phyloP scores from a whole-genome alignment of 257 asterid genomes.

The Solanum habrochaites region DNA sequence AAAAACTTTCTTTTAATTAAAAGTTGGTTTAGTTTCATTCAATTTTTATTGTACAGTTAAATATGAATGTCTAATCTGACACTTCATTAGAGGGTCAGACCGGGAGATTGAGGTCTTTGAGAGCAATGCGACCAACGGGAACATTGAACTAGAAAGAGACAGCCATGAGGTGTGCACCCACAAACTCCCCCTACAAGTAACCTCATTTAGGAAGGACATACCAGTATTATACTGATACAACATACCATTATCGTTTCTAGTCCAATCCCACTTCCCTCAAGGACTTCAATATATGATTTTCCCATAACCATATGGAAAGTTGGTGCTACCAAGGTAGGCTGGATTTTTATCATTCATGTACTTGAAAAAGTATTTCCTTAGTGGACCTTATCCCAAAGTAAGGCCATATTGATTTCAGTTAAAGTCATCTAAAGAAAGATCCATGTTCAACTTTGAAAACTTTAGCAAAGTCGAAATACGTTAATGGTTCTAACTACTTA shows the following conservation, averaged over 20 bases:
- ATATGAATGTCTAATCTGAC: neutral
- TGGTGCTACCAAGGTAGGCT: neutral
- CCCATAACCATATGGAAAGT: neutral
- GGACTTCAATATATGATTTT: neutral
- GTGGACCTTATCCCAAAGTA: neutral
- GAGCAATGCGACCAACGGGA: neutral
- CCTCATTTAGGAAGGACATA: neutral
- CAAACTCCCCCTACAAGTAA: neutral
- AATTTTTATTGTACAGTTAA: neutral
- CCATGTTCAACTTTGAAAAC: neutral
- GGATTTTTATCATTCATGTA: neutral
- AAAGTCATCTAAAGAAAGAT: neutral
- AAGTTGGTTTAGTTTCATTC: neutral
- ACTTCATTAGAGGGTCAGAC: neutral
- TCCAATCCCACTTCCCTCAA: neutral
- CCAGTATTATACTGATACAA: neutral
- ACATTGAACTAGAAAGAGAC: neutral
- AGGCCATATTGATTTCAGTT: neutral
- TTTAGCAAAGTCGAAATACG: neutral
- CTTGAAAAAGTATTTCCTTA: neutral
- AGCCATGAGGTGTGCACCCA: neutral
- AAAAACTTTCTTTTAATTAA: neutral
- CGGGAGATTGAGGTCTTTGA: neutral
- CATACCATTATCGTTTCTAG: neutral
- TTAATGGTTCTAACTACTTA: neutral